phyloP scores from a whole-genome alignment of 441 rosid species.

The Francoa sonchifolia region DNA sequence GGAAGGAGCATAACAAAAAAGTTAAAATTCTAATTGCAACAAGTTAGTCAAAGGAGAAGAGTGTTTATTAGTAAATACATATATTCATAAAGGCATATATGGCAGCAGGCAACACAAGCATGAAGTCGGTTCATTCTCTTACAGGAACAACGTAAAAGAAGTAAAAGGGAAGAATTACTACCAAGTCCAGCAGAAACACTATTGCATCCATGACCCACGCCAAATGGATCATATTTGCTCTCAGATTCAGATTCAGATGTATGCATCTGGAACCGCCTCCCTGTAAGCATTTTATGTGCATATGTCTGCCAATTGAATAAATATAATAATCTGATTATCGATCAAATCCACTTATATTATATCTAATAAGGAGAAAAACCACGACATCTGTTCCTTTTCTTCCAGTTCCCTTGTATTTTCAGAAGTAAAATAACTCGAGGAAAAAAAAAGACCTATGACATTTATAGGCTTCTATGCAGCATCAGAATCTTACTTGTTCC shows the following conservation, averaged over 20 bases:
- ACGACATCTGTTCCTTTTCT: neutral
- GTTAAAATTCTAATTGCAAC: too few species aligned
- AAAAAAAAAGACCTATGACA: too few species aligned
- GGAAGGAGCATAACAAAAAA: neutral
- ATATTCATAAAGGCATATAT: too few species aligned
- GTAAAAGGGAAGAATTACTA: conserved; percentile 25
- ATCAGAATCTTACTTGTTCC: conserved; percentile 47
- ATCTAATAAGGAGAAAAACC: neutral
- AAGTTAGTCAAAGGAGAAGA: neutral
- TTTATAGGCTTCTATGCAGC: too few species aligned
- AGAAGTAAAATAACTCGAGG: neutral
- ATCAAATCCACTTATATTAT: neutral
- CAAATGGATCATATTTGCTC: conserved; percentile 82
- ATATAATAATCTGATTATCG: neutral
- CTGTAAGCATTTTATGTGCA: conserved; percentile 83
- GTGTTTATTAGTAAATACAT: neutral
- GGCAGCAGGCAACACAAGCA: neutral
- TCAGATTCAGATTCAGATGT: conserved; percentile 47
- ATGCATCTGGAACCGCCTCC: conserved; percentile 59
- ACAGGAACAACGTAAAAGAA: neutral
- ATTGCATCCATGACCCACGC: conserved; percentile 82
- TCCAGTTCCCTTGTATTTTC: neutral
- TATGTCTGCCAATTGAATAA: conserved; percentile 44
- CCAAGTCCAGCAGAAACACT: conserved; percentile 92
- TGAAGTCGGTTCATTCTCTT: neutral